These are phyloP conservation scores for Curvularia sp. DNA, from an alignment of 2,329 filamentous ascomycete species.

Conservation along the genomic window DNA sequence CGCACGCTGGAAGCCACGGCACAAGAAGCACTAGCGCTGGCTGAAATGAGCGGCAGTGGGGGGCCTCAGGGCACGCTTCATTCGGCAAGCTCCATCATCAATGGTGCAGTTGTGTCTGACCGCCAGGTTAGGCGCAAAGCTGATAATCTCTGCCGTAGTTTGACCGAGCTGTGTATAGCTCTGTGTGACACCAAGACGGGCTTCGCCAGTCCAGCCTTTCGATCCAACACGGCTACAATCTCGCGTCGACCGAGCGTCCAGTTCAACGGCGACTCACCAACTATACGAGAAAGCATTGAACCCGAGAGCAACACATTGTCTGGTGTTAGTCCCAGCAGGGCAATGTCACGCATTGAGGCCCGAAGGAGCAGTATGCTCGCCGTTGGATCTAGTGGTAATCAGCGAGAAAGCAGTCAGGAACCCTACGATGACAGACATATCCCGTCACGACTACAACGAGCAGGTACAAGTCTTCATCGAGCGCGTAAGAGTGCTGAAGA, in stretches of 20 bases:
- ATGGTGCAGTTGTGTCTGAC: slow-evolving; percentile 70
- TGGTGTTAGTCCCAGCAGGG: slow-evolving; percentile 46
- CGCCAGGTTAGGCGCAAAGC: slow-evolving; percentile 88
- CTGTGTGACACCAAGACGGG: slow-evolving; percentile 58
- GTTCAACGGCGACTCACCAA: slow-evolving; percentile 47
- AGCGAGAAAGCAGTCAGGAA: slow-evolving; percentile 45
- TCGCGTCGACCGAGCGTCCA: slow-evolving; percentile 49
- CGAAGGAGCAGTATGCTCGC: slow-evolving; percentile 49
- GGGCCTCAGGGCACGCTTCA: slow-evolving; percentile 69
- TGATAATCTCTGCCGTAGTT: slow-evolving; percentile 87
- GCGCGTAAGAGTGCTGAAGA: slow-evolving; percentile 45
- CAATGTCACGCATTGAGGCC: slow-evolving; percentile 56
- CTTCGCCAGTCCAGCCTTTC: slow-evolving; percentile 41
- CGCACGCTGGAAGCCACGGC: slow-evolving; percentile 81
- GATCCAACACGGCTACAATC: slow-evolving; percentile 31
- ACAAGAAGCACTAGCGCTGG: slow-evolving; percentile 79
- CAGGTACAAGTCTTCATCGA: slow-evolving; percentile 50
- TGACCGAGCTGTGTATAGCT: slow-evolving; percentile 91
- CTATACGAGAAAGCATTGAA: slow-evolving; percentile 45
- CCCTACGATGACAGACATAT: slow-evolving; percentile 31
- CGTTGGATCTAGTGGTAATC: slow-evolving; percentile 18
- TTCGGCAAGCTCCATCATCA: slow-evolving; percentile 70
- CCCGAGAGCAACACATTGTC: slow-evolving; percentile 43
- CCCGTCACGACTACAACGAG: slow-evolving; percentile 44
- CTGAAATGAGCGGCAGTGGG: slow-evolving; percentile 76